phyloP scores from a whole-genome alignment of 2,329 filamentous ascomycete species.

The Tolypocladium nubicola region DNA sequence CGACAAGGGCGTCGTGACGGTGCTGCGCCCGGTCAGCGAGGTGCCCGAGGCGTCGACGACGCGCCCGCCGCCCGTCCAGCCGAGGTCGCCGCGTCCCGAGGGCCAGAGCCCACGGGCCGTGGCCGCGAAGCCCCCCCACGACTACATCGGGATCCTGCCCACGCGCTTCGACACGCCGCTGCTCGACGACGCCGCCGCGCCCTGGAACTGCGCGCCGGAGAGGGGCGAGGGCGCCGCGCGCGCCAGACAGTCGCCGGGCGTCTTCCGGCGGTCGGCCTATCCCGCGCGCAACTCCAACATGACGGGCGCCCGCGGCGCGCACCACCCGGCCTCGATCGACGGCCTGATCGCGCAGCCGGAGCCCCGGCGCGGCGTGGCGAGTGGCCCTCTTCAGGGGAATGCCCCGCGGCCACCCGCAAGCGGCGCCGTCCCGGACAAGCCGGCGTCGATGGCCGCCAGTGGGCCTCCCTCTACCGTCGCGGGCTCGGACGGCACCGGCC shows the following conservation, averaged over 20 bases:
- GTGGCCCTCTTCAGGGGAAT: not conserved
- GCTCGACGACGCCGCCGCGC: constrained; percentile 9
- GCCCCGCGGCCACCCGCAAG: not conserved
- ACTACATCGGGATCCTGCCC: constrained; percentile 13
- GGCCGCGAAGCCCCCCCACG: constrained; percentile 5
- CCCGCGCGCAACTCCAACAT: constrained; percentile 17
- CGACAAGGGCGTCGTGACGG: constrained; percentile 25
- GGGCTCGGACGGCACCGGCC: not conserved
- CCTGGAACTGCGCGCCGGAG: constrained; percentile 6
- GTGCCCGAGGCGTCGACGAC: constrained; percentile 6
- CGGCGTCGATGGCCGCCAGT: not conserved
- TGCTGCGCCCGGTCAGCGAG: constrained; percentile 20
- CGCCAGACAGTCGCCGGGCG: not conserved
- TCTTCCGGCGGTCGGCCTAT: constrained; percentile 8
- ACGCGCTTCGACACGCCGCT: constrained; percentile 10
- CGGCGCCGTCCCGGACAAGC: not conserved
- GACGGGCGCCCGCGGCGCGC: constrained; percentile 5
- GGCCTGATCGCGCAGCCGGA: constrained; percentile 8
- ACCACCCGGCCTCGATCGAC: constrained; percentile 11
- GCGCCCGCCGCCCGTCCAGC: not conserved
- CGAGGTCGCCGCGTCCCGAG: not conserved
- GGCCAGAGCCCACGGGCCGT: not conserved
- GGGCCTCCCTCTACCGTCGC: too few species aligned
- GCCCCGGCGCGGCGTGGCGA: not conserved
- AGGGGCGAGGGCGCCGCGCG: not conserved